phyloP scores from a whole-genome alignment of 2,329 filamentous ascomycete species.

The Anthostomella pinea region DNA sequence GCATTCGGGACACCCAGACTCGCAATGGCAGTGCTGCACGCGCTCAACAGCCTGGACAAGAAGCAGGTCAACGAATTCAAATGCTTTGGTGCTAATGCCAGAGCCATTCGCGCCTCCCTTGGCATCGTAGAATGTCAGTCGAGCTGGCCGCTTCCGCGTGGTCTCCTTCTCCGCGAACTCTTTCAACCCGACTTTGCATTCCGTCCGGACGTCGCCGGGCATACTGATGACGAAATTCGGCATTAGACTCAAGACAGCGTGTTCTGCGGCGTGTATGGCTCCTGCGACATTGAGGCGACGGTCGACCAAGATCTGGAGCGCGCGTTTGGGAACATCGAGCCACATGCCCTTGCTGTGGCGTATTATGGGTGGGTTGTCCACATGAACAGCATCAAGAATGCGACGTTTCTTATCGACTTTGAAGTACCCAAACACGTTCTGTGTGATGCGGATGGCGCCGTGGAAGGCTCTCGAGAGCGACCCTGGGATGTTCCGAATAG shows the following conservation, averaged over 20 bases:
- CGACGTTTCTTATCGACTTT: slow-evolving; percentile 85
- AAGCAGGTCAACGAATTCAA: slow-evolving; percentile 83
- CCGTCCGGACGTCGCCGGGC: slow-evolving; percentile 88
- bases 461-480: slow-evolving; percentile 74
- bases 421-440: slow-evolving; percentile 94
- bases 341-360: slow-evolving; percentile 88
- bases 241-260: slow-evolving; percentile 81
- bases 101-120: slow-evolving; percentile 82
- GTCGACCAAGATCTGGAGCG: slow-evolving; percentile 73
- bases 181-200: slow-evolving; percentile 87
- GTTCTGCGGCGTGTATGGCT: slow-evolving; percentile 91
- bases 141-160: slow-evolving; percentile 75
- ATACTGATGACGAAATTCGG: slow-evolving; percentile 88
- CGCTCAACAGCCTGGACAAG: slow-evolving; percentile 72
- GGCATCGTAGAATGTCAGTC: slow-evolving; percentile 91
- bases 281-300: slow-evolving; percentile 77
- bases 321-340: slow-evolving; percentile 81
- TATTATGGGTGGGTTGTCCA: slow-evolving; percentile 89
- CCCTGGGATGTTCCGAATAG: slow-evolving; percentile 66
- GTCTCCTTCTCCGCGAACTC: slow-evolving; percentile 74
- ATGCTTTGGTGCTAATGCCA: slow-evolving; percentile 88
- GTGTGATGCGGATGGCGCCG: slow-evolving; percentile 79
- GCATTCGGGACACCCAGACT: slow-evolving; percentile 84
- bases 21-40: slow-evolving; percentile 72
- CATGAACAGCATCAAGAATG: slow-evolving; percentile 86